A percentile compares a stretch with the other conserved stretches of the same genome.
Conservation (phyloP, 1,139 yeast genomes). For the Candida smagusa region DNA sequence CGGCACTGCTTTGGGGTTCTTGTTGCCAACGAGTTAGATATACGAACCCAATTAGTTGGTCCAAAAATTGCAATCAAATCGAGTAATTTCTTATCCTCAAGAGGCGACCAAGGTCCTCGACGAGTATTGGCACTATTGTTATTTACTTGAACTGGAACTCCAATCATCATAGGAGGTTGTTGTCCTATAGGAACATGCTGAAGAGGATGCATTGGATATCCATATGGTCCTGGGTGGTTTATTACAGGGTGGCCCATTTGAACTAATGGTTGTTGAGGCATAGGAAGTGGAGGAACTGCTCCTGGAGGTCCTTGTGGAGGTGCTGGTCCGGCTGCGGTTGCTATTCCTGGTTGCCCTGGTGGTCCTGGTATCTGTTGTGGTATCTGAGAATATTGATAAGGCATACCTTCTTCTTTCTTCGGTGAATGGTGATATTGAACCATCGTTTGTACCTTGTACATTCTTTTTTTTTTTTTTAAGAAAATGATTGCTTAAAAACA, state of each 20-base stretch:
- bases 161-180: constrained; percentile 3
- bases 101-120: constrained; percentile 89
- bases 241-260: not conserved
- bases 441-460: constrained; percentile 9
- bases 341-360: not conserved
- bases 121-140: constrained; percentile 9
- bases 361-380: not conserved
- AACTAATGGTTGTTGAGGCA: not conserved
- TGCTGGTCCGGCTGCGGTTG: not conserved
- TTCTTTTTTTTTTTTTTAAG: constrained; percentile 1
- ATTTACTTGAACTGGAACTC: constrained; percentile 8
- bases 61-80: constrained; percentile 71
- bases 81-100: constrained; percentile 72
- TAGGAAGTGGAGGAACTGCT: not conserved
- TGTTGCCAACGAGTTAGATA: constrained; percentile 68
- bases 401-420: constrained; percentile 1
- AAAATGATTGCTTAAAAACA: constrained; percentile 1
- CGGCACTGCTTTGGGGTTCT: constrained; percentile 92
- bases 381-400: not conserved
- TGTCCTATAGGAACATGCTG: constrained; percentile 2
- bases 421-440: constrained; percentile 4
- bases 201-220: constrained; percentile 3
- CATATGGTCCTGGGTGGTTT: constrained; percentile 1
- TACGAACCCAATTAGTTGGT: constrained; percentile 90
- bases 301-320: not conserved